Evolutionary conservation across 73 alveolate species (phyloP).

Genomic region (Symbiodinium pilosum): DNA sequence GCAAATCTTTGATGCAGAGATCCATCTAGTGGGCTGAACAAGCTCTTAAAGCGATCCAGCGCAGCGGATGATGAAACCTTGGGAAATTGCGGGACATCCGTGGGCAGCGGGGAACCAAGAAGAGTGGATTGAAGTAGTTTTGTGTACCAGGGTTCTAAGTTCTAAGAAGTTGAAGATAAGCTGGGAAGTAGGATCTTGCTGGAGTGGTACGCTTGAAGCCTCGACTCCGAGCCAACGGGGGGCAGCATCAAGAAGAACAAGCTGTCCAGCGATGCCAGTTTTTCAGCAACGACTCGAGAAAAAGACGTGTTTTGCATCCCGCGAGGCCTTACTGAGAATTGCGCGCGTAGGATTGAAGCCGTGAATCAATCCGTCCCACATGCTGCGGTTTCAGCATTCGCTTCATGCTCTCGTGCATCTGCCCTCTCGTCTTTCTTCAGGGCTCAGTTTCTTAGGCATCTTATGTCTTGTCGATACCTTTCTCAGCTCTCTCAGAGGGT

Average conservation of each 20-base stretch:
- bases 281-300: background rate
- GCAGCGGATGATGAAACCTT: background rate
- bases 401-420: conserved; percentile 7
- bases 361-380: conserved; percentile 7
- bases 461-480: background rate
- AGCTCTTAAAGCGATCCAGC: background rate
- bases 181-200: background rate
- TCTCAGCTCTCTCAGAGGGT: background rate
- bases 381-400: background rate
- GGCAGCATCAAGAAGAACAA: background rate
- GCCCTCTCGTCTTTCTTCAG: background rate
- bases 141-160: background rate
- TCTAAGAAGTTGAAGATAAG: background rate
- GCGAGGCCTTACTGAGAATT: background rate
- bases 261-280: background rate
- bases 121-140: background rate
- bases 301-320: background rate
- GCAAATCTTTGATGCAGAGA: background rate
- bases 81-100: background rate
- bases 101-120: background rate
- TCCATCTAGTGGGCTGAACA: background rate
- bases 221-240: background rate
- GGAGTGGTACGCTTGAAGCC: background rate
- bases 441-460: background rate
- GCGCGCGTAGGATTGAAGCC: background rate